phyloP scores from a whole-genome alignment of 2,329 filamentous ascomycete genomes.

The Nemania sp. region DNA sequence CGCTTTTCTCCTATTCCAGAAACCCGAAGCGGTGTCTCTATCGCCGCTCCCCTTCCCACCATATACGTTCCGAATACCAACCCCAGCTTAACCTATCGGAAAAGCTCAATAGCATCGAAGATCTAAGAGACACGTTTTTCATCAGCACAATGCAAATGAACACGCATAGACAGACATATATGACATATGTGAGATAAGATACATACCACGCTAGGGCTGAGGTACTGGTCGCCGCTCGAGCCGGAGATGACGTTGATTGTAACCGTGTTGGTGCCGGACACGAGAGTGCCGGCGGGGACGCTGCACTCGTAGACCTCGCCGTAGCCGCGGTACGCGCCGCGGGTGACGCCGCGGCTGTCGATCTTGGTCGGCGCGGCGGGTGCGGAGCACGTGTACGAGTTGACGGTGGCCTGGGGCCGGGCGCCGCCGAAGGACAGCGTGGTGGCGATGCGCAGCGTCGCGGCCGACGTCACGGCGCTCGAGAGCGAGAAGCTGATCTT shows the following conservation, averaged over 20 bases:
- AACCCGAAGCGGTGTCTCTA: too few species aligned
- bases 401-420: slow-evolving; percentile 51
- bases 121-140: slow-evolving; percentile 26
- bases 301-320: slow-evolving; percentile 60
- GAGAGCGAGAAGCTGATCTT: slow-evolving; percentile 49
- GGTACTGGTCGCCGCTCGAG: slow-evolving; percentile 50
- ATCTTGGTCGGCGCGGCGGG: slow-evolving; percentile 51
- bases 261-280: slow-evolving; percentile 57
- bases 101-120: slow-evolving; percentile 41
- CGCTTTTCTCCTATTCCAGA: neutral
- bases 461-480: slow-evolving; percentile 47
- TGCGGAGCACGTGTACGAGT: slow-evolving; percentile 39
- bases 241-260: slow-evolving; percentile 57
- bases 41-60: neutral
- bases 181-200: too few species aligned
- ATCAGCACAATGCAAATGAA: neutral
- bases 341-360: slow-evolving; percentile 60
- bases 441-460: slow-evolving; percentile 60
- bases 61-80: neutral
- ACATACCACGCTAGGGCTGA: slow-evolving; percentile 54
- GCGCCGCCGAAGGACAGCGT: slow-evolving; percentile 61
- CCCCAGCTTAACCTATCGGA: slow-evolving; percentile 26
- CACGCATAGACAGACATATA: neutral
- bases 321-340: slow-evolving; percentile 60
- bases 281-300: slow-evolving; percentile 55